phyloP scores from a whole-genome alignment of 352 stramenopile genomes.

The Hyaloperonospora brassicae region DNA sequence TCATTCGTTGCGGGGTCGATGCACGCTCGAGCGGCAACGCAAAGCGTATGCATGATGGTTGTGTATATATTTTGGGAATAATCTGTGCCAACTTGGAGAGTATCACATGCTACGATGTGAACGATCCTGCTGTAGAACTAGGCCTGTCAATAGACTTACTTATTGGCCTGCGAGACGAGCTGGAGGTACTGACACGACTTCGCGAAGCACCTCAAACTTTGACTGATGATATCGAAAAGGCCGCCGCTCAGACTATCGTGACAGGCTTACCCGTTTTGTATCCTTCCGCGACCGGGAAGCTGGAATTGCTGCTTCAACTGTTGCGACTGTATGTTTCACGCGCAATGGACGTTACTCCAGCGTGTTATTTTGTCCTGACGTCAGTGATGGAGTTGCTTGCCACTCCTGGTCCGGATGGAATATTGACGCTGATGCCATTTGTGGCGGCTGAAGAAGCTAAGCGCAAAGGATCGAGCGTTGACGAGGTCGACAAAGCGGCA shows the following conservation, averaged over 20 bases:
- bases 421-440: slow-evolving; percentile 63
- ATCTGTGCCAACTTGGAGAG: slow-evolving; percentile 63
- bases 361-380: slow-evolving; percentile 48
- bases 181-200: slow-evolving; percentile 46
- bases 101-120: slow-evolving; percentile 48
- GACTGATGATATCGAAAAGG: slow-evolving; percentile 32
- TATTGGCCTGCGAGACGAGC: slow-evolving; percentile 27
- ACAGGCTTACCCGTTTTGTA: slow-evolving; percentile 60
- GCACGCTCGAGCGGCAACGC: background rate
- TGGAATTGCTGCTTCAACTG: slow-evolving; percentile 58
- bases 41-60: slow-evolving; percentile 15
- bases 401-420: slow-evolving; percentile 46
- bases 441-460: slow-evolving; percentile 5
- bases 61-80: slow-evolving; percentile 40
- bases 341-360: slow-evolving; percentile 26
- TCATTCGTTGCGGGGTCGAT: background rate
- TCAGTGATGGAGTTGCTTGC: slow-evolving; percentile 49
- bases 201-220: slow-evolving; percentile 9
- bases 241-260: slow-evolving; percentile 59
- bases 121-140: slow-evolving; percentile 28
- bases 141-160: slow-evolving; percentile 32
- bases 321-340: slow-evolving; percentile 34
- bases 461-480: slow-evolving; percentile 1
- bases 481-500: slow-evolving; percentile 6
- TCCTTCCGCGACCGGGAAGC: slow-evolving; percentile 44